Percentiles rank a stretch among this genome's conserved stretches.
phyloP scores from a whole-genome alignment of 345 rosid genomes.

The Reutealis trisperma region DNA sequence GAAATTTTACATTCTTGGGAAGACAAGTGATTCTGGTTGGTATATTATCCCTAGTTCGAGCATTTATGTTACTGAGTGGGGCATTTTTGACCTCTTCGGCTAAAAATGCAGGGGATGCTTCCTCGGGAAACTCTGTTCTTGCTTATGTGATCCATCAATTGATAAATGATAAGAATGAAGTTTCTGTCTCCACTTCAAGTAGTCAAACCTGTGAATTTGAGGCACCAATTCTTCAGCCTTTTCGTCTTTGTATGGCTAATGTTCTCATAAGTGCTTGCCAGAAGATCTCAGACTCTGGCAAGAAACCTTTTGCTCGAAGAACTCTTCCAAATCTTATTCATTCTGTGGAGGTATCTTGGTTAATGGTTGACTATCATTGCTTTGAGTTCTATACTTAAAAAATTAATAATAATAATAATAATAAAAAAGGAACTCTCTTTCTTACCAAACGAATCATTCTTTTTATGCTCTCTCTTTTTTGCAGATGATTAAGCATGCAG shows the following conservation, averaged over 20 bases:
- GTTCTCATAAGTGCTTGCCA: constrained; percentile 84
- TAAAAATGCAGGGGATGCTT: constrained; percentile 45
- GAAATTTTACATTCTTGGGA: constrained; percentile 25
- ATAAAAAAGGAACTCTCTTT: not conserved
- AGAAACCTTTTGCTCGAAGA: constrained; percentile 53
- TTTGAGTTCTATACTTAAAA: not conserved
- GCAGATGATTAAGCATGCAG: constrained; percentile 50
- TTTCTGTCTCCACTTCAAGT: constrained; percentile 24
- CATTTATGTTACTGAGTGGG: not conserved
- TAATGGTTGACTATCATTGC: not conserved
- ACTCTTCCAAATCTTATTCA: constrained; percentile 54
- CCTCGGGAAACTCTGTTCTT: constrained; percentile 39
- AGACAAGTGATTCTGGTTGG: constrained; percentile 40
- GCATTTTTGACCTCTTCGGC: constrained; percentile 20
- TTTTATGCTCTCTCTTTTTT: constrained; percentile 1
- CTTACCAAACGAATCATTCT: not conserved
- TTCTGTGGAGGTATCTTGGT: constrained; percentile 56
- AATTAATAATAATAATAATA: too few species aligned
- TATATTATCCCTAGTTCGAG: constrained; percentile 18
- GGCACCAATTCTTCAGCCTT: constrained; percentile 39
- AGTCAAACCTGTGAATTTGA: constrained; percentile 29
- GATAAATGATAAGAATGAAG: constrained; percentile 39
- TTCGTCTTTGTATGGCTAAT: constrained; percentile 87
- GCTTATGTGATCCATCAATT: constrained; percentile 52
- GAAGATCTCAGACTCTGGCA: constrained; percentile 60